Conservation (phyloP, 139 green algal genomes). For the Picochlorum costavermella region DNA sequence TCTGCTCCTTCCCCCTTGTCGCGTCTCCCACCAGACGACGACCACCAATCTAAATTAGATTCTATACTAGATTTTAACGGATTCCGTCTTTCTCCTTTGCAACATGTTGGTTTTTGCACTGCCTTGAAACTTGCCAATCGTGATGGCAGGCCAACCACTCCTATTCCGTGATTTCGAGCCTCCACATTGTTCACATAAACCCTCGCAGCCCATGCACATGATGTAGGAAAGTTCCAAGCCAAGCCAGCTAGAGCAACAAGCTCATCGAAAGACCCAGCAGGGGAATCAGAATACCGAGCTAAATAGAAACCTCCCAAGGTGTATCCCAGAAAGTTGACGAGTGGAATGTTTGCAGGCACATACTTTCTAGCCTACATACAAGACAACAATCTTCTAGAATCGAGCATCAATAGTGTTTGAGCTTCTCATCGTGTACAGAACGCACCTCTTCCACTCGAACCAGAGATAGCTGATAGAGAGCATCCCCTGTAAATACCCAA, state of each 20-base stretch:
- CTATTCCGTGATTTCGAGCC: conserved; percentile 67
- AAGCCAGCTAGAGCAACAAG: conserved; percentile 78
- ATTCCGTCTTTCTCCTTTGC: too few relatives aligned
- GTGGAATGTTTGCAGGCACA: conserved; percentile 59
- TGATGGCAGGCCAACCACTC: conserved; percentile 68
- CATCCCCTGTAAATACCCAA: conserved; percentile 69
- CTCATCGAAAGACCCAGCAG: conserved; percentile 86
- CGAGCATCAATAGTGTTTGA: too few relatives aligned
- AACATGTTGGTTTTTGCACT: conserved; percentile 6
- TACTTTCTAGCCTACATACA: conserved; percentile 64
- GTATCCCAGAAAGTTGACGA: conserved; percentile 83
- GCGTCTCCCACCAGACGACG: background rate
- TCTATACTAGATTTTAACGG: too few relatives aligned
- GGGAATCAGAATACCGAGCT: conserved; percentile 78
- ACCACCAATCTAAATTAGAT: background rate
- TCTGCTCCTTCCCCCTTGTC: background rate
- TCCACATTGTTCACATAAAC: conserved; percentile 82
- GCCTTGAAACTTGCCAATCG: conserved; percentile 58
- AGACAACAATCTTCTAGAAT: too few relatives aligned
- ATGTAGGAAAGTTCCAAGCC: conserved; percentile 90
- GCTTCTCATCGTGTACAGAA: too few relatives aligned
- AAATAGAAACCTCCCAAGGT: conserved; percentile 92
- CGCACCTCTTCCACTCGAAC: conserved; percentile 59
- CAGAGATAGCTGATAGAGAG: conserved; percentile 81
- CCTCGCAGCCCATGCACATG: conserved; percentile 83